Percentiles rank a stretch among this genome's conserved stretches.
Evolutionary conservation across 805 yeast genomes (phyloP).

Genomic region (Ogataea trehalophila): DNA sequence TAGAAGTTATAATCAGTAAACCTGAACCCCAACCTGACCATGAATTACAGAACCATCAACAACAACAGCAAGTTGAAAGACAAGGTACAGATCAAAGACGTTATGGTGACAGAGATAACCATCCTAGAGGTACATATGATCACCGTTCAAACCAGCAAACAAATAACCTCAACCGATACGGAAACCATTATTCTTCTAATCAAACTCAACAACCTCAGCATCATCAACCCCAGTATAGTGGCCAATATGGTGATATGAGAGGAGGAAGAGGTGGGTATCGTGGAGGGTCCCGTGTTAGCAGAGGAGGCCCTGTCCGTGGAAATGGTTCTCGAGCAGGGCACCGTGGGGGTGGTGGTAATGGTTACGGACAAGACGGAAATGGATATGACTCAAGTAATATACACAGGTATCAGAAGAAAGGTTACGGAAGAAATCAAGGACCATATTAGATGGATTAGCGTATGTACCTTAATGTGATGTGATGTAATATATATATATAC

Average conservation of each 20-base stretch:
- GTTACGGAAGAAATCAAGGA: background rate
- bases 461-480: too few species aligned
- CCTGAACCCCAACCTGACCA: background rate
- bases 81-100: background rate
- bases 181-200: background rate
- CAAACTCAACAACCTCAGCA: background rate
- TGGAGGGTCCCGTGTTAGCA: background rate
- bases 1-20: constrained; percentile 1
- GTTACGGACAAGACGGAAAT: background rate
- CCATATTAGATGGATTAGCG: too few species aligned
- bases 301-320: background rate
- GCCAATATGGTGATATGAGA: background rate
- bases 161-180: background rate
- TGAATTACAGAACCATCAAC: too few species aligned
- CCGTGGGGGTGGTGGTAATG: background rate
- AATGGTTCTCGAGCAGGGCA: background rate
- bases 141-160: background rate
- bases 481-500: too few species aligned
- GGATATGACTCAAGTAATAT: background rate
- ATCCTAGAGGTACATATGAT: background rate
- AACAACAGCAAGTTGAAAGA: background rate
- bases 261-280: constrained; percentile 1
- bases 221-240: background rate
- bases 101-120: background rate
- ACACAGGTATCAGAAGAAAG: background rate